Conservation (phyloP, 192 early-diverging fungal genomes). For the Irineochytrium annulatum region DNA sequence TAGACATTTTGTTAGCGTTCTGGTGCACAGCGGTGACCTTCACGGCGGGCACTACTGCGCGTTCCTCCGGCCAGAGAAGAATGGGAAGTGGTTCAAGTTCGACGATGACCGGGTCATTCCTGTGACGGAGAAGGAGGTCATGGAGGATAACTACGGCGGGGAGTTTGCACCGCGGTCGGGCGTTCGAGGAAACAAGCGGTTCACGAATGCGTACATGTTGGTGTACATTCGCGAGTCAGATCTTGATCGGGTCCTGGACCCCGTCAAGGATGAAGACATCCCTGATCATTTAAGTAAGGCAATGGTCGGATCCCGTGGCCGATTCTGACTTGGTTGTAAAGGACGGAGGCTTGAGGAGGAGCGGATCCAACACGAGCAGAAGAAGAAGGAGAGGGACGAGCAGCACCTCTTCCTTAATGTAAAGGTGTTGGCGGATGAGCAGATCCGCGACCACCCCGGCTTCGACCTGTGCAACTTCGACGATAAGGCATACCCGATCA, state of each 20-base stretch:
- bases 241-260: slow-evolving; percentile 65
- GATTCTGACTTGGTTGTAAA: slow-evolving; percentile 11
- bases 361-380: slow-evolving; percentile 50
- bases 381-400: slow-evolving; percentile 67
- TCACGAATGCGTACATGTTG: slow-evolving; percentile 98
- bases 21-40: slow-evolving; percentile 92
- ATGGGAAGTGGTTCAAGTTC: slow-evolving; percentile 86
- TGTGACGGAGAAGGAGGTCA: slow-evolving; percentile 71
- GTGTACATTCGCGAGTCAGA: slow-evolving; percentile 87
- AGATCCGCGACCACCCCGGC: slow-evolving; percentile 67
- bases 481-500: slow-evolving; percentile 36
- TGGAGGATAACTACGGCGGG: slow-evolving; percentile 94
- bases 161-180: slow-evolving; percentile 43
- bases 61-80: slow-evolving; percentile 72
- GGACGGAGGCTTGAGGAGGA: slow-evolving; percentile 55
- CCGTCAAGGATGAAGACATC: slow-evolving; percentile 65
- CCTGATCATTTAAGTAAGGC: slow-evolving; percentile 71
- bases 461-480: slow-evolving; percentile 85
- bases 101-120: slow-evolving; percentile 93
- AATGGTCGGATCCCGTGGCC: neutral
- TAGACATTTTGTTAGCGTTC: slow-evolving; percentile 55
- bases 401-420: slow-evolving; percentile 61
- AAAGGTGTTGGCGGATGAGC: slow-evolving; percentile 62
- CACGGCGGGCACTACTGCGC: slow-evolving; percentile 94
- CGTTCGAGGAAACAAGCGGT: slow-evolving; percentile 56